These are phyloP conservation scores for Grammothele lineata DNA, from an alignment of 768 basidiomycete genomes.

Conservation along the genomic window DNA sequence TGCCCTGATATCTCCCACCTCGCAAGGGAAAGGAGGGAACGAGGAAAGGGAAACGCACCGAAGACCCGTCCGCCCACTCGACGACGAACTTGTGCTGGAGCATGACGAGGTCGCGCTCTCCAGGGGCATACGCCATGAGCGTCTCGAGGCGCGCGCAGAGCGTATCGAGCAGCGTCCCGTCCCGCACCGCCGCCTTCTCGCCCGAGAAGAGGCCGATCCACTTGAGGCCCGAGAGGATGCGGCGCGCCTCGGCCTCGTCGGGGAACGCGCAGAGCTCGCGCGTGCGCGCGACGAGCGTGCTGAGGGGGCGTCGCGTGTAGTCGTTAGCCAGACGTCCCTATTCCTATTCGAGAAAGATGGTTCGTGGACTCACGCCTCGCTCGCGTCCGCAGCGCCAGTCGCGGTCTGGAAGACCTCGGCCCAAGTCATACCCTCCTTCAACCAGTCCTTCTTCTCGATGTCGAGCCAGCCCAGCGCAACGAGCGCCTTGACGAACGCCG, in stretches of 20 bases:
- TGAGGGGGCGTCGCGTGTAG: slow-evolving; percentile 26
- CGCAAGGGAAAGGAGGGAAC: neutral
- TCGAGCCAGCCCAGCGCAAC: slow-evolving; percentile 88
- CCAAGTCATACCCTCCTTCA: slow-evolving; percentile 75
- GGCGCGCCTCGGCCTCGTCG: slow-evolving; percentile 57
- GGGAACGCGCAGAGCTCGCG: slow-evolving; percentile 73
- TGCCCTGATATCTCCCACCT: too few relatives aligned
- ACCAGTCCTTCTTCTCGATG: slow-evolving; percentile 70
- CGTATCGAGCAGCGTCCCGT: slow-evolving; percentile 84
- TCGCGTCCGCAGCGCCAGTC: slow-evolving; percentile 58
- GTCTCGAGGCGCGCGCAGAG: slow-evolving; percentile 87
- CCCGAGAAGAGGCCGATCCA: slow-evolving; percentile 92
- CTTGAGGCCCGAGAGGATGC: slow-evolving; percentile 85
- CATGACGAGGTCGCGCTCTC: slow-evolving; percentile 95
- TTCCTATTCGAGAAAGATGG: too few relatives aligned
- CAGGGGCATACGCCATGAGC: slow-evolving; percentile 86
- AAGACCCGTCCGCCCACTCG: slow-evolving; percentile 78
- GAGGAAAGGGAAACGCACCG: slow-evolving; percentile 36
- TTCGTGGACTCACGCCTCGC: slow-evolving; percentile 59
- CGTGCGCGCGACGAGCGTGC: slow-evolving; percentile 70
- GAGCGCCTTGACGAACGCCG: slow-evolving; percentile 84
- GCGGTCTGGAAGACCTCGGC: slow-evolving; percentile 76
- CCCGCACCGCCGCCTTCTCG: slow-evolving; percentile 56
- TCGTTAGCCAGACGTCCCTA: too few relatives aligned
- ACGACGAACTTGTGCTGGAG: slow-evolving; percentile 98